These are phyloP conservation scores for Tricholoma matsutake DNA, from an alignment of 768 basidiomycete genomes.

Conservation along the genomic window DNA sequence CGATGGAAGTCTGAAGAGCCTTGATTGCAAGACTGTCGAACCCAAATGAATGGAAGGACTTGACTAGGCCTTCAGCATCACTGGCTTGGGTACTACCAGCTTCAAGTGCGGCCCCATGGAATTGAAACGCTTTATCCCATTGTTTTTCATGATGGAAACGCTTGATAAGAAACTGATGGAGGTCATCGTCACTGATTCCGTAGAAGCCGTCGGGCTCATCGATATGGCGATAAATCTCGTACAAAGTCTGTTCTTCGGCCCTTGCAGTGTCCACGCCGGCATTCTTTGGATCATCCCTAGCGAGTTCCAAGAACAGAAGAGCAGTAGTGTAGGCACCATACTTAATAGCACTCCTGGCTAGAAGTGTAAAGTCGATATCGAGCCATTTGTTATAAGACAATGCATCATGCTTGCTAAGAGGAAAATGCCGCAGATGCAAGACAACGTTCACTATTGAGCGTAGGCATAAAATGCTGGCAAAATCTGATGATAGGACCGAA, in stretches of 20 bases:
- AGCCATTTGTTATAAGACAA: constrained; percentile 79
- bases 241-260: constrained; percentile 66
- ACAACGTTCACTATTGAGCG: constrained; percentile 69
- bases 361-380: constrained; percentile 63
- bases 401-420: constrained; percentile 32
- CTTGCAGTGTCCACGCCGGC: constrained; percentile 22
- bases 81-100: constrained; percentile 40
- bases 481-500: constrained; percentile 41
- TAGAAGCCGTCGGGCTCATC: constrained; percentile 99
- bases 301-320: constrained; percentile 84
- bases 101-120: constrained; percentile 85
- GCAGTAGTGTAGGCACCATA: constrained; percentile 90
- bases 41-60: constrained; percentile 85
- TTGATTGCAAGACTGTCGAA: constrained; percentile 85
- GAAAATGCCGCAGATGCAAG: constrained; percentile 77
- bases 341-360: constrained; percentile 68
- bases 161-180: constrained; percentile 76
- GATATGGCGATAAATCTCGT: constrained; percentile 91
- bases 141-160: constrained; percentile 91
- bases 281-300: constrained; percentile 44
- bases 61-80: constrained; percentile 63
- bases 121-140: constrained; percentile 88
- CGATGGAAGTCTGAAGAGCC: constrained; percentile 47
- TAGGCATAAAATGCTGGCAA: constrained; percentile 41
- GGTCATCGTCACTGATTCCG: constrained; percentile 77